Base-by-base conservation (phyloP, 2,329 filamentous ascomycete genomes). In the Dothistroma pini region DNA sequence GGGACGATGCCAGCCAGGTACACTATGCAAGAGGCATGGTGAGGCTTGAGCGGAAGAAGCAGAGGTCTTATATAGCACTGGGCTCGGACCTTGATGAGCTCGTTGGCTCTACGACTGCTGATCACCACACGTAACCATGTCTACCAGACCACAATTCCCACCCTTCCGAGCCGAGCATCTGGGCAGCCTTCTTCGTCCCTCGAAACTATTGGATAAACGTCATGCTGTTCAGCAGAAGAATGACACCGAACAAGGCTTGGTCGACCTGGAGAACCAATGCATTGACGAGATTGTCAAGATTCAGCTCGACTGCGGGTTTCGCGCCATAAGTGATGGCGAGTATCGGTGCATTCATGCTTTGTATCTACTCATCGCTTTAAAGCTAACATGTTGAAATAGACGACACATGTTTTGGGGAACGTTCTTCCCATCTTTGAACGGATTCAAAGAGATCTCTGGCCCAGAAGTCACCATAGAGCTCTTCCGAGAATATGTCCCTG, bases 101-200 rank as follows among this genome's bases (percentile, higher is more conserved):
- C 3, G 52, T 49, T 14, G 22, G 54, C 22, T 50, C 44, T 50
- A 35, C 22, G 25, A 21, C 7, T 49, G 38, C 51, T 35, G 7
- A 22, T 44, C 12, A 53, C 9, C 10, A 14, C 35, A 34, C 35
- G 16, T 16, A 19, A 32, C 25, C 51, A 63, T 63, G 60, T 62
- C 63, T 69, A 41, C 56, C 10, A 71, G 68, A 38, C 68, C 77
- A 72, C 76, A 76, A 60, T 72, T 77, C 60, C 83, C 84, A 29
- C 87, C 85, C 47, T 90, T 89, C 75, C 82, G 88, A 69, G 86
- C 86, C 38, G 88, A 91, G 76, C 88, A 90, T 66, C 80, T 89
- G 60, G 88, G 88, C 59, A 90, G 87, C 14, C 79, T 90, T 47
- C 82, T 90, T 53, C 85, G 88, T 32, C 87, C 88, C 0, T 74